Base-by-base conservation (phyloP, 2,329 filamentous ascomycete species). In the Hypoxylon sp. region DNA sequence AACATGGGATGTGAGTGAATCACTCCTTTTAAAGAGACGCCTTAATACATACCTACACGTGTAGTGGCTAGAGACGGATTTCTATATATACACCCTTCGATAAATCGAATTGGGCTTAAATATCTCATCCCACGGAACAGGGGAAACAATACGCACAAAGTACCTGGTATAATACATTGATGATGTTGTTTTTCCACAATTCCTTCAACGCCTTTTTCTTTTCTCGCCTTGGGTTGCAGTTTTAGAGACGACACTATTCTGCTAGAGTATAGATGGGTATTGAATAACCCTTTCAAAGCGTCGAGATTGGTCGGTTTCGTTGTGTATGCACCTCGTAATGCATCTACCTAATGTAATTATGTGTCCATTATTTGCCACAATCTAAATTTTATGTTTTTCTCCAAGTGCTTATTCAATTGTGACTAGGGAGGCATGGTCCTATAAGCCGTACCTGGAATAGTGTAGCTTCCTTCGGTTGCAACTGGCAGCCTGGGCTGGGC, bases 11-110 rank as follows among this genome's bases (percentile, higher is more conserved):
- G 47, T 21, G 44, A 39, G 35, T 13, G 35, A 62, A 44, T 62
- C 44, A 52, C 52, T 56, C 39, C 44, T 52, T 47, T 48, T 42
- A 58, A 48, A 57, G 31, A 39, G 54, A 64, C 61, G 53, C 55
- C 54, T 50, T 17, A n/a, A 5, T 27, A 24, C 4, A n/a, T n/a
- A n/a, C n/a, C n/a, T n/a, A n/a, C n/a, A n/a, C n/a, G n/a, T n/a
- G 24, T 24, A 27, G 13, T 27, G 32, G 27, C 53, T 48, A 44
- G 19, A 29, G 21, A 17, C 29, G 39, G 35, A 32, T 64, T 59
- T 21, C 39, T 54, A 42, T 48, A 21, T 39, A 47, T 46, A 63
- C 51, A n/a, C 56, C 56, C 24, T 60, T 51, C 15, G 6, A 42
- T 44, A 50, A 3, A 27, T 50, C 21, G 19, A 50, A 58, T 58